Percentiles rank a stretch among this genome's conserved stretches.
Conservation (phyloP, 805 yeast species). For the Zygoascus tannicola region DNA sequence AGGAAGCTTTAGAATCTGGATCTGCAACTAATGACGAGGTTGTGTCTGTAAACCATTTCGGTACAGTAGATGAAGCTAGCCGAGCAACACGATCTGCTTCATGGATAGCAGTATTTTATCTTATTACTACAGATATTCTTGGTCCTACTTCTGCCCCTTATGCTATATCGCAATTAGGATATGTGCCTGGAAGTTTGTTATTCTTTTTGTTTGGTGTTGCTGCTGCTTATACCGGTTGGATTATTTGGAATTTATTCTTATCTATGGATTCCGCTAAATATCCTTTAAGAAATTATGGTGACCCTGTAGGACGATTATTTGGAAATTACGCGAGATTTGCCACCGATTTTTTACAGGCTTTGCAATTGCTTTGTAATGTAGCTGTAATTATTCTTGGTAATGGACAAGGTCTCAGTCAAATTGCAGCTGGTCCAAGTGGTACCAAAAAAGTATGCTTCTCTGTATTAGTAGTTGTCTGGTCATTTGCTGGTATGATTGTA, state of each 20-base stretch:
- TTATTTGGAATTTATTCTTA: constrained; percentile 31
- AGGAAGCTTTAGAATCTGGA: not conserved
- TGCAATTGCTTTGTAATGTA: constrained; percentile 37
- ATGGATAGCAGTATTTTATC: constrained; percentile 31
- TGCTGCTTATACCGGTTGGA: constrained; percentile 37
- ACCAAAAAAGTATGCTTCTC: constrained; percentile 30
- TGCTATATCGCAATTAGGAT: constrained; percentile 37
- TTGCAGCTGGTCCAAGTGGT: constrained; percentile 14
- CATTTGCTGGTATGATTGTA: constrained; percentile 35
- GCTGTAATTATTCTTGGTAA: constrained; percentile 35
- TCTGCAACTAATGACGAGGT: constrained; percentile 4
- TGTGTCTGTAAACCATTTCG: constrained; percentile 1
- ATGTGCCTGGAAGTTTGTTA: constrained; percentile 37
- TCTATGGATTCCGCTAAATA: constrained; percentile 35
- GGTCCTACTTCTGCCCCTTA: constrained; percentile 42
- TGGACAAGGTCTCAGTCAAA: constrained; percentile 37
- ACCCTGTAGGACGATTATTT: constrained; percentile 33
- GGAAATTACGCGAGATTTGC: constrained; percentile 29
- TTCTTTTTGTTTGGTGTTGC: constrained; percentile 36
- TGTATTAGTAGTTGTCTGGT: constrained; percentile 36
- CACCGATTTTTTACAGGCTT: constrained; percentile 32
- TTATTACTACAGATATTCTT: constrained; percentile 37
- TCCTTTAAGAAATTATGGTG: constrained; percentile 37
- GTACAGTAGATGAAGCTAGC: constrained; percentile 10
- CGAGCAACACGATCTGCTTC: constrained; percentile 18